phyloP scores from a whole-genome alignment of 176 grass and related monocot species.

The Miscanthus lutarioriparius region DNA sequence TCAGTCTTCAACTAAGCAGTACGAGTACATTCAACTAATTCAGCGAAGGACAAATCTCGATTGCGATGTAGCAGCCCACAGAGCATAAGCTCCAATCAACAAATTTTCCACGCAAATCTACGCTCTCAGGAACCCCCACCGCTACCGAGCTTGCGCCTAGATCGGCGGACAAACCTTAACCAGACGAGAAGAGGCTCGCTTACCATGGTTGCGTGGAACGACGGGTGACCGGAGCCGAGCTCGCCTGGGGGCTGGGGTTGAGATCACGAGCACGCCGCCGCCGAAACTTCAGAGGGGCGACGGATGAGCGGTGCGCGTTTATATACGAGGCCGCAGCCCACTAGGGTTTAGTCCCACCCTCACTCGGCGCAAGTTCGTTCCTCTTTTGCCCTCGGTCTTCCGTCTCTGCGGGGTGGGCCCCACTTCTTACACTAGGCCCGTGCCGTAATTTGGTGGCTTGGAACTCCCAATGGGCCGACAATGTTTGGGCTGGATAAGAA shows the following conservation, averaged over 20 bases:
- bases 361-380: slow-evolving; percentile 1
- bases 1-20: not conserved
- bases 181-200: not conserved
- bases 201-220: slow-evolving; percentile 38
- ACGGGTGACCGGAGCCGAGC: slow-evolving; percentile 4
- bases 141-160: not conserved
- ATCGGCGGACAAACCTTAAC: not conserved
- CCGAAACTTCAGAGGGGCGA: not conserved
- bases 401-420: not conserved
- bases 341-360: slow-evolving; percentile 38
- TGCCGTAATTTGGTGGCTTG: too few species aligned
- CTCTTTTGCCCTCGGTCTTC: not conserved
- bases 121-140: not conserved
- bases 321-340: too few species aligned
- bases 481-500: not conserved
- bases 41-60: not conserved
- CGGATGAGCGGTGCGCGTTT: not conserved
- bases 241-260: not conserved
- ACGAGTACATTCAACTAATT: not conserved
- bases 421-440: too few species aligned
- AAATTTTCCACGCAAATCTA: not conserved
- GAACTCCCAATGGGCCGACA: not conserved
- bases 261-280: slow-evolving; percentile 22
- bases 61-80: too few species aligned
- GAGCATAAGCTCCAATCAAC: too few species aligned